phyloP scores from a whole-genome alignment of 1,284 basidiomycete species.

The Schizophyllum amplum region DNA sequence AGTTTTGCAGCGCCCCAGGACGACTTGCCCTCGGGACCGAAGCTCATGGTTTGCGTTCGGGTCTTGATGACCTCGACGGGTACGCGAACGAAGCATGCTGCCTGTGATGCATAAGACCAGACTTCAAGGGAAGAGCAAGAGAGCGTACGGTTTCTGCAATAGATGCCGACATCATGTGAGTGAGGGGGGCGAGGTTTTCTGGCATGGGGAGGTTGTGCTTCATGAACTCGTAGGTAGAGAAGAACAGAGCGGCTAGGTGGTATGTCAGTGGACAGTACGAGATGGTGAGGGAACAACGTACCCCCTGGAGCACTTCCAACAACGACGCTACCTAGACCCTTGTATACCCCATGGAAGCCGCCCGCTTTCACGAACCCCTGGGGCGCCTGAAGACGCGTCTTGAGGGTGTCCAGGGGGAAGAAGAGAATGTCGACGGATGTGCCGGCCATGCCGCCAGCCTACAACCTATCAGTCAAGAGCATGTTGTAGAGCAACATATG shows the following conservation, averaged over 20 bases:
- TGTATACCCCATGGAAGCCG: slow-evolving; percentile 90
- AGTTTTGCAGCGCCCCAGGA: slow-evolving; percentile 28
- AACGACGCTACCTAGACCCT: slow-evolving; percentile 91
- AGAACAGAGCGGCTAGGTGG: slow-evolving; percentile 81
- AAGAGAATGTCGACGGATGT: slow-evolving; percentile 91
- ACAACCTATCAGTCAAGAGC: not conserved
- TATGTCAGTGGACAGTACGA: not conserved
- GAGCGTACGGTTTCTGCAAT: slow-evolving; percentile 74
- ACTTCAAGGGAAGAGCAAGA: slow-evolving; percentile 11
- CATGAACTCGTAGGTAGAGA: slow-evolving; percentile 88
- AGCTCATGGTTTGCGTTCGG: slow-evolving; percentile 44
- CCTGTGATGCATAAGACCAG: slow-evolving; percentile 32
- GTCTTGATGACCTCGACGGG: slow-evolving; percentile 94
- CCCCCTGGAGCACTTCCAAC: slow-evolving; percentile 96
- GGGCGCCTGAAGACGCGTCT: slow-evolving; percentile 87
- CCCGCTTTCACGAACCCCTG: slow-evolving; percentile 85
- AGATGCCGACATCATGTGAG: slow-evolving; percentile 78
- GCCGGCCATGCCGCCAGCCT: slow-evolving; percentile 86
- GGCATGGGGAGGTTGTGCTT: slow-evolving; percentile 66
- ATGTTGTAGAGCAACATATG: not conserved
- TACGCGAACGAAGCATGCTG: slow-evolving; percentile 88
- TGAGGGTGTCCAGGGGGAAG: slow-evolving; percentile 95
- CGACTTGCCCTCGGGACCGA: slow-evolving; percentile 31
- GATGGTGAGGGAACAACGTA: slow-evolving; percentile 31
- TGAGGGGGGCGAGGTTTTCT: slow-evolving; percentile 54